These are phyloP conservation scores for Entelexis sorbosivorans DNA, from an alignment of 1,139 yeast species.

Conservation along the genomic window DNA sequence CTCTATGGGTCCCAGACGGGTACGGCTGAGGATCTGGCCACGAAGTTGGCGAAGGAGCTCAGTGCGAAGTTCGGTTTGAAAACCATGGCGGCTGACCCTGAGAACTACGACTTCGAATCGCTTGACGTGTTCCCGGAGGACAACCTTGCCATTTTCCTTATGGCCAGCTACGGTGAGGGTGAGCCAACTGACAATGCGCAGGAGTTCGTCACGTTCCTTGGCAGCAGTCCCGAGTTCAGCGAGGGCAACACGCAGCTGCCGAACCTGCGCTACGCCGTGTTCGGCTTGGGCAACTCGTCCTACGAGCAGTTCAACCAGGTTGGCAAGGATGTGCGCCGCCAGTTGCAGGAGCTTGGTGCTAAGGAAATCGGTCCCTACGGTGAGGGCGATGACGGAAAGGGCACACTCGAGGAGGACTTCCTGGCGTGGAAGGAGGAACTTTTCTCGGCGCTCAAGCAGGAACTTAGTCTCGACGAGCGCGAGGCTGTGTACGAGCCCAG, in stretches of 20 bases:
- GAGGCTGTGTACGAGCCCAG: slow-evolving; percentile 71
- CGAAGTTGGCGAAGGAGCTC: slow-evolving; percentile 80
- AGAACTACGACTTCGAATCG: slow-evolving; percentile 75
- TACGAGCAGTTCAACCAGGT: slow-evolving; percentile 84
- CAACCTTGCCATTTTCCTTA: slow-evolving; percentile 55
- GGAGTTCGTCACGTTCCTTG: slow-evolving; percentile 43
- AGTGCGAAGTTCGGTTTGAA: slow-evolving; percentile 69
- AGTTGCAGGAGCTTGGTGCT: slow-evolving; percentile 55
- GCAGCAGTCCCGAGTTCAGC: slow-evolving; percentile 31
- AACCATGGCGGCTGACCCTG: slow-evolving; percentile 79
- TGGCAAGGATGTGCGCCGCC: slow-evolving; percentile 49
- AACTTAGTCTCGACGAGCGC: slow-evolving; percentile 59
- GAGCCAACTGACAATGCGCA: slow-evolving; percentile 93
- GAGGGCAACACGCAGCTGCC: slow-evolving; percentile 39
- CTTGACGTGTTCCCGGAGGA: slow-evolving; percentile 47
- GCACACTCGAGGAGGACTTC: slow-evolving; percentile 91
- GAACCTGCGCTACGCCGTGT: slow-evolving; percentile 58
- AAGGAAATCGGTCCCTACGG: slow-evolving; percentile 62
- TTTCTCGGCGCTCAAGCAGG: slow-evolving; percentile 54
- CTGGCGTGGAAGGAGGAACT: slow-evolving; percentile 81
- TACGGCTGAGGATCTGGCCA: slow-evolving; percentile 96
- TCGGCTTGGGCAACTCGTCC: slow-evolving; percentile 88
- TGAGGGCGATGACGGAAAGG: slow-evolving; percentile 90
- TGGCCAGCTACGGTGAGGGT: slow-evolving; percentile 97
- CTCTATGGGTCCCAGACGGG: slow-evolving; percentile 97